Evolutionary conservation across 2,329 filamentous ascomycete genomes (phyloP).

Genomic region (Colletotrichum orchidophilum): DNA sequence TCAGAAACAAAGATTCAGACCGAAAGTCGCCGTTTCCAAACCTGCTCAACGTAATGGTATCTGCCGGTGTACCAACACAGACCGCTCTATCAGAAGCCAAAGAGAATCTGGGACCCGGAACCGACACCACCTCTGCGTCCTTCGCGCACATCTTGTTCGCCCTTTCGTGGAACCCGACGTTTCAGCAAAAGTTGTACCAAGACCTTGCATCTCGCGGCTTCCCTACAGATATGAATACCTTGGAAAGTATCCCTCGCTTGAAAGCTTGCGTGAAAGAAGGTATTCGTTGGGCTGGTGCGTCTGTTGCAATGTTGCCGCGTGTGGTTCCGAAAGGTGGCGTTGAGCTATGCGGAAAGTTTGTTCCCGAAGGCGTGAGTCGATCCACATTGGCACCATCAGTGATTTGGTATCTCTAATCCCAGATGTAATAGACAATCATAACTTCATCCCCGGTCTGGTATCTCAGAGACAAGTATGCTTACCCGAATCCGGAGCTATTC

Average conservation of each 20-base stretch:
- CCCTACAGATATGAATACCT: conserved; percentile 36
- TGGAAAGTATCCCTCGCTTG: conserved; percentile 38
- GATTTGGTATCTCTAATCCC: background rate
- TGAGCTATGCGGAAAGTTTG: conserved; percentile 36
- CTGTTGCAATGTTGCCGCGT: conserved; percentile 41
- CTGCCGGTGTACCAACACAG: conserved; percentile 35
- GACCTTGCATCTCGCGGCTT: conserved; percentile 36
- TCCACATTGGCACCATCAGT: background rate
- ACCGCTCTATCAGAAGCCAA: conserved; percentile 42
- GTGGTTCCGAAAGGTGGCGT: conserved; percentile 38
- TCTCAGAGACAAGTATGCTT: conserved; percentile 39
- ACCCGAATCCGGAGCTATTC: conserved; percentile 38
- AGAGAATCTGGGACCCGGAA: conserved; percentile 43
- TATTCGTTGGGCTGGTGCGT: conserved; percentile 40
- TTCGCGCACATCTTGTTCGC: conserved; percentile 43
- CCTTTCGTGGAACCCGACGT: conserved; percentile 38
- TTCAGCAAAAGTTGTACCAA: conserved; percentile 38
- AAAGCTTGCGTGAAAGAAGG: conserved; percentile 41
- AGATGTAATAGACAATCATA: conserved; percentile 35
- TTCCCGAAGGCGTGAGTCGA: conserved; percentile 38
- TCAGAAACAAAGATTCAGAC: background rate
- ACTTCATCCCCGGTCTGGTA: conserved; percentile 44
- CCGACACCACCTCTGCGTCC: conserved; percentile 43
- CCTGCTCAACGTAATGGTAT: conserved; percentile 36
- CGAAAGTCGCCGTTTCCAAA: conserved; percentile 28